Base-by-base conservation (phyloP, 1,284 basidiomycete species). In the Cryptococcus maquisensis region DNA sequence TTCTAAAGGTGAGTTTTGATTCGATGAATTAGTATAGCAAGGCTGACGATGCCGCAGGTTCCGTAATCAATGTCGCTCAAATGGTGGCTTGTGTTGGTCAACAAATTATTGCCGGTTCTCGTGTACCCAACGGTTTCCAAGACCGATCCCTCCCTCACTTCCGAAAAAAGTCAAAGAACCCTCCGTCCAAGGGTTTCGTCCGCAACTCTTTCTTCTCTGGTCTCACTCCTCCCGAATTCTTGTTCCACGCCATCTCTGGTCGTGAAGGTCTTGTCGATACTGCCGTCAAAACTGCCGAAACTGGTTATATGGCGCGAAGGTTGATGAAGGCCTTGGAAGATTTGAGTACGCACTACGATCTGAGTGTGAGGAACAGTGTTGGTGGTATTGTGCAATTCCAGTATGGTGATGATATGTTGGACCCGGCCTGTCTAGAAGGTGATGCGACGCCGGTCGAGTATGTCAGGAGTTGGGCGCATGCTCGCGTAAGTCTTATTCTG, bases 51-150 rank as follows among this genome's bases (percentile, higher is more conserved):
- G 95, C 4, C 15, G 26, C 18, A 47, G 92, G 95, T 74, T 98
- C 95, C 67, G 91, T 94, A 62, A 97, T 98, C 79, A 98, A 99
- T 76, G 96, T 99, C 56, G 96, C 93, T 13, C 96, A 99, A 79
- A 99, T 99, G 96, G 96, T 98, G 55, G 96, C 96, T 63, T 97
- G 94, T 83, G 96, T 99, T 64, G 96, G 96, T 10, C 96, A 99
- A 73, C 96, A 99, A 72, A 98, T 98, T 76, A 98, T 98, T 64
- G 86, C 90, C 23, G 96, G 96, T 21, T 89, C 91, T 73, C 96
- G 96, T 84, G 94, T 99, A 7, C 93, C 93, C 1, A 90, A 98
- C 81, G 96, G 95, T 49, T 98, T 99, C 80, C 96, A 98, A 77
- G 96, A 99, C 77, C 90, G 96, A 46, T 97, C 96, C 1, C 81